Base-by-base conservation (phyloP, 1,139 yeast genomes). In the Geotrichum restrictum region DNA sequence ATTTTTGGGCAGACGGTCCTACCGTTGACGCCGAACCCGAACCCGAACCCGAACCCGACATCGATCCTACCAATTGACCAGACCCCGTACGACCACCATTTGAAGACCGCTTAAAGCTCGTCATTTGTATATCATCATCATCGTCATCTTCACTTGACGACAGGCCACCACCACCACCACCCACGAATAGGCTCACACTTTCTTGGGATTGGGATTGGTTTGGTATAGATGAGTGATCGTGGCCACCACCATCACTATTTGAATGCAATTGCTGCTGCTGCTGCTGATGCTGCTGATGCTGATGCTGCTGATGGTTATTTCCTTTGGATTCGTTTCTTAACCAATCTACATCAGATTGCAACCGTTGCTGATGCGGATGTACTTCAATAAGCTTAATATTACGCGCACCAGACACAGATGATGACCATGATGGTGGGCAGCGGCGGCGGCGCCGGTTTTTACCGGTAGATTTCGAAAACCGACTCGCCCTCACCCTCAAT, bases 301-400 rank as follows among this genome's bases (percentile, higher is more conserved):
- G 29, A n/a, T n/a, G n/a, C n/a, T n/a, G n/a, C n/a, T n/a, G n/a
- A n/a, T n/a, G n/a, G n/a, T n/a, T n/a, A n/a, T 40, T n/a, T 2
- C 32, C 22, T 41, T 19, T 41, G 5, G 36, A 36, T 3, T 38
- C 48, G 16, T 24, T 27, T 21, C 29, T 14, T 4, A 45, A 36
- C 48, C 48, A 49, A n/a, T 49, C 52, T 5, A 44, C 48, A 32
- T 49, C 44, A 1, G 48, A 43, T 21, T 50, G 46, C 4, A 40
- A 27, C 10, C 49, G 37, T 16, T 33, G 38, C 32, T 45, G 42
- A 1, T 40, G 53, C 3, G 49, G 53, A 37, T 50, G 34, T 3
- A 40, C 48, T 22, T 50, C 49, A 3, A 50, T 42, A 37, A 50
- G 21, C 27, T 36, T 49, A 13, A 49, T 19, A n/a, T 10, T 36